A percentile compares a stretch with the other conserved stretches of the same genome.
These are phyloP conservation scores for Rhizophagus clarus DNA, from an alignment of 192 early-diverging fungal genomes.

Conservation along the genomic window DNA sequence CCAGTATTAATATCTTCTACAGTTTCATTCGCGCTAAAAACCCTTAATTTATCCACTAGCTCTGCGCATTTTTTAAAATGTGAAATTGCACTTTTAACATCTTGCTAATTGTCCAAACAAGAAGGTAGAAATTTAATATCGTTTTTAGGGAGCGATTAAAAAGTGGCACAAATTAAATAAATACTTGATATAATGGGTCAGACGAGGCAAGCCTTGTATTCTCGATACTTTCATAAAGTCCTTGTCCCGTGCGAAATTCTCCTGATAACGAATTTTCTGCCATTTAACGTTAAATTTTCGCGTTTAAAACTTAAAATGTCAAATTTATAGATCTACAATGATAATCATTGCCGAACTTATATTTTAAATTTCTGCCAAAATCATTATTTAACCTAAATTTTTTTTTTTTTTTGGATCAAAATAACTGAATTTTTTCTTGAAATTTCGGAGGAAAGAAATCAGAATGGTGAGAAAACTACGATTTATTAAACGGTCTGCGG, in stretches of 20 bases:
- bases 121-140: no score
- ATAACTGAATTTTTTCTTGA: no score
- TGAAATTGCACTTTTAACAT: constrained; percentile 52
- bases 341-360: no score
- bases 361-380: no score
- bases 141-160: background rate
- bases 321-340: no score
- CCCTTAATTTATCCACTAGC: constrained; percentile 59
- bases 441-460: background rate
- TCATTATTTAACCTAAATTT: no score
- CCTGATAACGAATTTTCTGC: constrained; percentile 6
- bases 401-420: background rate
- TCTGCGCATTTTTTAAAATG: constrained; percentile 47
- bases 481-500: background rate
- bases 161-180: background rate
- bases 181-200: constrained; percentile 42
- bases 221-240: constrained; percentile 37
- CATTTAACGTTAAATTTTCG: background rate
- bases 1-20: constrained; percentile 84
- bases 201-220: constrained; percentile 46
- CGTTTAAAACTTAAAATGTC: no score
- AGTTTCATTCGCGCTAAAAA: constrained; percentile 89
- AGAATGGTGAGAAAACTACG: constrained; percentile 1
- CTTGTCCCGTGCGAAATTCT: constrained; percentile 35
- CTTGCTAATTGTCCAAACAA: constrained; percentile 33